Evolutionary conservation across 2,329 filamentous ascomycete species (phyloP).

Genomic region (Madurella fahalii): DNA sequence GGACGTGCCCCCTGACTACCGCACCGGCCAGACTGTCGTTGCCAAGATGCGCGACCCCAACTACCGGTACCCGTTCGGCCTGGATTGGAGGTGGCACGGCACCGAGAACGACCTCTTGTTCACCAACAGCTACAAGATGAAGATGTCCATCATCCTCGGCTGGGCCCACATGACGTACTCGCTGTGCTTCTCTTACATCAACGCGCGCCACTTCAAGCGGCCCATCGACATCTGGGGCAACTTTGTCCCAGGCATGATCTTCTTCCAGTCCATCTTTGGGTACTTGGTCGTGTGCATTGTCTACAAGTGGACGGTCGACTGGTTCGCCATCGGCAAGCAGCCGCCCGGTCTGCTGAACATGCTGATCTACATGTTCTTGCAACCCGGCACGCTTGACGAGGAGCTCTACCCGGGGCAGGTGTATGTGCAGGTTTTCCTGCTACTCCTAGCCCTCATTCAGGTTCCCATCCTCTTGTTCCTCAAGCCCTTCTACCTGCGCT

Average conservation of each 20-base stretch:
- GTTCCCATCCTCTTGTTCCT: constrained; percentile 89
- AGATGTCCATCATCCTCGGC: constrained; percentile 94
- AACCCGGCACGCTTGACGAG: constrained; percentile 70
- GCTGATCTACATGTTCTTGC: constrained; percentile 99
- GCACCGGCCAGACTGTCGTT: constrained; percentile 58
- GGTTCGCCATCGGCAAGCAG: constrained; percentile 59
- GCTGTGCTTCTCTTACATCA: constrained; percentile 85
- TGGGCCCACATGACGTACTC: constrained; percentile 99
- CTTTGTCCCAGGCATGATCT: constrained; percentile 97
- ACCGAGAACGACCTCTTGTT: constrained; percentile 94
- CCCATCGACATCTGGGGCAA: constrained; percentile 96
- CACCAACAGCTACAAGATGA: constrained; percentile 99
- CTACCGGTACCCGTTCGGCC: constrained; percentile 90
- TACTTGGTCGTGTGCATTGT: constrained; percentile 92
- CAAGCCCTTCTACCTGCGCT: constrained; percentile 92
- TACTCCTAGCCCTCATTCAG: constrained; percentile 78
- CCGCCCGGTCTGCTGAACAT: constrained; percentile 94
- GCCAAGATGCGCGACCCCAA: constrained; percentile 59
- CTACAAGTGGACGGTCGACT: constrained; percentile 96
- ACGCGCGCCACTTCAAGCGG: constrained; percentile 90
- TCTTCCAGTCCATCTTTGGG: constrained; percentile 98
- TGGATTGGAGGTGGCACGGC: constrained; percentile 96
- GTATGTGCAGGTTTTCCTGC: constrained; percentile 68
- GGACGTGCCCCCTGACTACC: constrained; percentile 62
- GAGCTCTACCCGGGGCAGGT: constrained; percentile 75